Base-by-base conservation (phyloP, 1,284 basidiomycete species). In the Marasmius fiardii region DNA sequence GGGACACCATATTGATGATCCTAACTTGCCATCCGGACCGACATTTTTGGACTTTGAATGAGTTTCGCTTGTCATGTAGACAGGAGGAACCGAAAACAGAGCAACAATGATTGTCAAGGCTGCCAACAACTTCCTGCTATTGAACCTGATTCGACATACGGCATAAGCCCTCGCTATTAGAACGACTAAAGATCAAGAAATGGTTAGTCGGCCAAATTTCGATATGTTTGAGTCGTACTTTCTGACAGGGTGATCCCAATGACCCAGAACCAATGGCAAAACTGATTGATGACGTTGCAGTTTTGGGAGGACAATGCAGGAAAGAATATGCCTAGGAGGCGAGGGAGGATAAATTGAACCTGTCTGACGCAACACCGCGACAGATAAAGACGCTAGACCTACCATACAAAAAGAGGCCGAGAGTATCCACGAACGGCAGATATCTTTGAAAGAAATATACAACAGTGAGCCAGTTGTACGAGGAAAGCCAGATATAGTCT, bases 381-480 rank as follows among this genome's bases (percentile, higher is more conserved):
- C n/a, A n/a, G n/a, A 6, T 5, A 11, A 45, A 23, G 26, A 21
- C 14, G 11, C 20, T 12, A 11, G 11, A 37, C 51, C 12, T 33
- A 56, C 54, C 28, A 28, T 43, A 33, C 18, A 34, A 43, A 12
- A 52, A 24, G 6, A 56, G 37, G 12, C 51, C 23, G 20, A 26
- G 20, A 21, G 44, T 52, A 23, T 56, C 51, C 16, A 52, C 16
- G n/a, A 56, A 56, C 4, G 55, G 55, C 2, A 52, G 16, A 26
- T 56, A 56, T 52, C 55, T 8, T 31, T 56, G 55, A 6, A 52
- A 3, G n/a, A 52, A 16, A 39, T 37, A 56, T 43, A 56, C 23
- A 16, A 41, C 12, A n/a, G 44, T 56, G 23, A 51, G 7, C 50
- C 41, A 49, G 24, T 14, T 48, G 16, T 14, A 41, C 11, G 43